phyloP scores from a whole-genome alignment of 1,284 basidiomycete genomes.

The Puccinia novopanici region DNA sequence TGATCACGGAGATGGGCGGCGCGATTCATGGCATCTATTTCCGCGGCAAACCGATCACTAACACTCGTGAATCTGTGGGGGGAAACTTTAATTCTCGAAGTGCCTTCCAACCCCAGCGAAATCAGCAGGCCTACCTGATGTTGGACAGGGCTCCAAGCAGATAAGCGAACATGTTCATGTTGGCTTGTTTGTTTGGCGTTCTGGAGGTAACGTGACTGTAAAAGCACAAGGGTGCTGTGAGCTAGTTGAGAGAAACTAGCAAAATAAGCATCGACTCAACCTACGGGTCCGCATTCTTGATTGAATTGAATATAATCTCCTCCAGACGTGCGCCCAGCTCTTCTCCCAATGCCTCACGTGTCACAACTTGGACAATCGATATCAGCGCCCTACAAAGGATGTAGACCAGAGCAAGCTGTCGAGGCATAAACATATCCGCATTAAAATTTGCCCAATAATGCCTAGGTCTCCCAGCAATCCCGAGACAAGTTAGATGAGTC shows the following conservation, averaged over 20 bases:
- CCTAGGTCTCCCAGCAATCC: background rate
- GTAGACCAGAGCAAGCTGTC: slow-evolving; percentile 72
- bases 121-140: slow-evolving; percentile 64
- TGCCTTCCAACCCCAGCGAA: background rate
- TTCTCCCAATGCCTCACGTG: slow-evolving; percentile 75
- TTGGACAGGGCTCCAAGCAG: slow-evolving; percentile 78
- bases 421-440: background rate
- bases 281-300: slow-evolving; percentile 70
- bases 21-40: slow-evolving; percentile 43
- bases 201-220: slow-evolving; percentile 56
- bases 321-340: slow-evolving; percentile 75
- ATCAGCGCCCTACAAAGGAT: slow-evolving; percentile 83
- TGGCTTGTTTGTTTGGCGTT: slow-evolving; percentile 74
- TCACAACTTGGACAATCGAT: slow-evolving; percentile 71
- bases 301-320: slow-evolving; percentile 81
- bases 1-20: slow-evolving; percentile 34
- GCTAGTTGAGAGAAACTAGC: background rate
- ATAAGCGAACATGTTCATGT: slow-evolving; percentile 77
- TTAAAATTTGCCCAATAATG: slow-evolving; percentile 20
- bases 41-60: slow-evolving; percentile 49
- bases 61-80: slow-evolving; percentile 46
- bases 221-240: background rate
- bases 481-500: background rate
- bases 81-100: background rate
- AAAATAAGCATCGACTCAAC: slow-evolving; percentile 18